Evolutionary conservation across 2,329 filamentous ascomycete species (phyloP), one percentile per base, ranked within the genome.

Genomic region (Apiospora sp.): DNA sequence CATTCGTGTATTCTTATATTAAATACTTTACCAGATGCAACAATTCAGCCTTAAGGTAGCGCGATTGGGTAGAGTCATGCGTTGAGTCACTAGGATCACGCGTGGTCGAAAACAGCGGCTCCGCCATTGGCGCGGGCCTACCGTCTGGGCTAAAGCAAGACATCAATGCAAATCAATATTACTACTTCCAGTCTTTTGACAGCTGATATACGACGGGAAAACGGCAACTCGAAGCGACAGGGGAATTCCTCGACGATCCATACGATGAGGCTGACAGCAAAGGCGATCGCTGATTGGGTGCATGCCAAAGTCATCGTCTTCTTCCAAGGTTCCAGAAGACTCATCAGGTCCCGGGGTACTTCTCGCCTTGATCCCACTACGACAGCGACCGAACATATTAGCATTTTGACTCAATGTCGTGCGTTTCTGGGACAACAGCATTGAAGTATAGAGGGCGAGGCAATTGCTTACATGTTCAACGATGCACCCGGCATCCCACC

Each of bases 401-500:
- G 34, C 43, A 46, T 46, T 24, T 24, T 34, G 30, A 61, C 54
- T n/a, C 54, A 37, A 41, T 41, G 8, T 41, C 37, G 6, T 41
- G 13, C 27, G 19, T 12, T 34, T 19, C 16, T 44, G 30, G 5
- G 37, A 44, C 12, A 44, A 37, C 16, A 16, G 64, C 43, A 67
- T n/a, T 27, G 64, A 16, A 34, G 24, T 6, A 4, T 16, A 13
- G 48, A 61, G 13, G 6, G n/a, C 37, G 48, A n/a, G n/a, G 14
- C 49, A n/a, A 71, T 58, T 61, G 75, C 75, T 73, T 70, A 78
- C 77, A 54, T 78, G 77, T 51, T 78, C 77, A 13, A 77, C 76
- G 61, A 78, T 78, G 67, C 77, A 78, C 27, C 76, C 77, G 1
- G 73, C 75, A 49, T 77, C 75, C 75, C 74, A 76, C 19, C 76